These are phyloP conservation scores for Solanum piurae DNA, from an alignment of 257 asterid species.

Conservation along the genomic window DNA sequence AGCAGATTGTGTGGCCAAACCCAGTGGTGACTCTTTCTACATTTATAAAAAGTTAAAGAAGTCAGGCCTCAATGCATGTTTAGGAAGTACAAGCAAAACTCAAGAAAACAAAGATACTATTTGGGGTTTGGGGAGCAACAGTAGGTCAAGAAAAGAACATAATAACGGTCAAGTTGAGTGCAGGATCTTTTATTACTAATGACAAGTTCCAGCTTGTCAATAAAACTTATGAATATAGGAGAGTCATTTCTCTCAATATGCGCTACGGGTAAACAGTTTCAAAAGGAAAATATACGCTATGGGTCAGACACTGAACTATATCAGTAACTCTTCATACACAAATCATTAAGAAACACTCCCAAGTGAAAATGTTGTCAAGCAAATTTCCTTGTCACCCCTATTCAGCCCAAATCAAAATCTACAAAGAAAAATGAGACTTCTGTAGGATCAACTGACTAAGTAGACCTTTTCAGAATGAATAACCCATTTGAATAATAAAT, in stretches of 20 bases:
- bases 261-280: neutral
- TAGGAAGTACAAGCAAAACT: neutral
- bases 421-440: neutral
- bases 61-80: neutral
- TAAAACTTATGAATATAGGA: neutral
- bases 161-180: neutral
- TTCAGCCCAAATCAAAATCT: neutral
- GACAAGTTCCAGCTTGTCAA: neutral
- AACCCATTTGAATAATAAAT: neutral
- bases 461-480: neutral
- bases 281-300: neutral
- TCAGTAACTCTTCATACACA: neutral
- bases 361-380: neutral
- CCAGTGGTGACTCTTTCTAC: conserved; percentile 69
- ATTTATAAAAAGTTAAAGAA: conserved; percentile 2
- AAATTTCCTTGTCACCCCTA: neutral
- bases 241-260: neutral
- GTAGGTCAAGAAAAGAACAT: neutral
- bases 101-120: neutral
- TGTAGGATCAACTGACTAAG: neutral
- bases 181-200: neutral
- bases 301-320: neutral
- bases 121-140: neutral
- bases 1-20: conserved; percentile 67
- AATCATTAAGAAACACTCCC: neutral